Conservation (phyloP, 257 asterid species). For the Osmanthus fragrans region DNA sequence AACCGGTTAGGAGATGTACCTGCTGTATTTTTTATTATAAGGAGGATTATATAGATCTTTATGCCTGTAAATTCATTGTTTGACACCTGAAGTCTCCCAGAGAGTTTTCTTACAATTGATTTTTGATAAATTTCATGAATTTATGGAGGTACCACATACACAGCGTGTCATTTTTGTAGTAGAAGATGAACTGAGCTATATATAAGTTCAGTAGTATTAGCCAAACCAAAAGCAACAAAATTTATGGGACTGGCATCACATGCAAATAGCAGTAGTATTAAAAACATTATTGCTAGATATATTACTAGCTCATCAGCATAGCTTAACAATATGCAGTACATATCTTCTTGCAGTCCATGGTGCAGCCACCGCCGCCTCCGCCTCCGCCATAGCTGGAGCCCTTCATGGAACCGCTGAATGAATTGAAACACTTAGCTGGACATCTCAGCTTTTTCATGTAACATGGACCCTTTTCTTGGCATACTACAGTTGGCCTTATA, state of each 20-base stretch:
- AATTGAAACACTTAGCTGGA: constrained; percentile 79
- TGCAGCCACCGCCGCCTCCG: constrained; percentile 91
- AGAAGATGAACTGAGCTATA: not conserved
- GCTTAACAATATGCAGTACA: constrained; percentile 71
- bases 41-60: not conserved
- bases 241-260: constrained; percentile 24
- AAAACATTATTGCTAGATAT: constrained; percentile 13
- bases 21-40: constrained; percentile 2
- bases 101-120: not conserved
- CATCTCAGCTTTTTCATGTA: constrained; percentile 66
- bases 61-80: not conserved
- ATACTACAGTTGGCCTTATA: constrained; percentile 40
- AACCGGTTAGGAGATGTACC: constrained; percentile 4
- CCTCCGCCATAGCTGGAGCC: constrained; percentile 87
- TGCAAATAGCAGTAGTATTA: not conserved
- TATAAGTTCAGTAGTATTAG: not conserved
- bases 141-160: not conserved
- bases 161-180: not conserved
- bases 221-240: constrained; percentile 18
- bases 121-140: not conserved
- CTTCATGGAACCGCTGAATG: constrained; percentile 70
- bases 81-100: not conserved
- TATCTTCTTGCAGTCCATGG: constrained; percentile 72
- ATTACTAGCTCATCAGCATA: not conserved
- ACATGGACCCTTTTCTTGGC: constrained; percentile 73